Evolutionary conservation across 2,329 filamentous ascomycete genomes (phyloP).

Genomic region (Penicillium sp.): DNA sequence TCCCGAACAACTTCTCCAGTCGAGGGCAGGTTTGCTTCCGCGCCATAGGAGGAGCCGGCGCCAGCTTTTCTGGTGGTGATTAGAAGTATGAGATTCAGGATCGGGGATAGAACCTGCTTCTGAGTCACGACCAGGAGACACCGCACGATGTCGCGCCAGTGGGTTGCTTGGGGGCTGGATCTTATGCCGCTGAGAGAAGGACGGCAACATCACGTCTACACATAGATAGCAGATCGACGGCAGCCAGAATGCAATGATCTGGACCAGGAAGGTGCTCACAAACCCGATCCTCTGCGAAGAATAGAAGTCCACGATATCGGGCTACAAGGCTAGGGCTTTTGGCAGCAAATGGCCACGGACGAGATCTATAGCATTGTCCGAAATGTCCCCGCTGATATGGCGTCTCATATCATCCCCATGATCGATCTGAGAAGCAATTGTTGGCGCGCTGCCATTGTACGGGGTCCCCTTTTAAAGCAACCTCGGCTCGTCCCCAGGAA

Average conservation of each 20-base stretch:
- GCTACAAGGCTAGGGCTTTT: conserved; percentile 13
- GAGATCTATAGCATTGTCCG: neutral
- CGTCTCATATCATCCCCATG: no score
- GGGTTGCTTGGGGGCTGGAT: conserved; percentile 55
- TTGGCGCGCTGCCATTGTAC: no score
- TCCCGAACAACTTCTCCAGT: conserved; percentile 40
- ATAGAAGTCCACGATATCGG: conserved; percentile 16
- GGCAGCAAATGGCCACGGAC: conserved; percentile 5
- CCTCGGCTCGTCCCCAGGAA: conserved; percentile 11
- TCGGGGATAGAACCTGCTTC: conserved; percentile 48
- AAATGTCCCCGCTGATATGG: no score
- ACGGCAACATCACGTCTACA: conserved; percentile 47
- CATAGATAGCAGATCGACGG: conserved; percentile 40
- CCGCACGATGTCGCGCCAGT: conserved; percentile 45
- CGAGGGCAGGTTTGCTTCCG: conserved; percentile 41
- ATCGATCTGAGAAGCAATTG: no score
- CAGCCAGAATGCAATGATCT: conserved; percentile 28
- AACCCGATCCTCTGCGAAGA: conserved; percentile 29
- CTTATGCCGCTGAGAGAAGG: conserved; percentile 53
- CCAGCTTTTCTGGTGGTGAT: conserved; percentile 13
- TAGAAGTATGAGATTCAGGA: conserved; percentile 31
- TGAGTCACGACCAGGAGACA: conserved; percentile 47
- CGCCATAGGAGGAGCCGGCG: conserved; percentile 35
- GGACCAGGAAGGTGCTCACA: conserved; percentile 24
- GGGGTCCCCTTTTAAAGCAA: neutral